phyloP scores from a whole-genome alignment of 2,329 filamentous ascomycete species.

The Ambrosiella beaveri region DNA sequence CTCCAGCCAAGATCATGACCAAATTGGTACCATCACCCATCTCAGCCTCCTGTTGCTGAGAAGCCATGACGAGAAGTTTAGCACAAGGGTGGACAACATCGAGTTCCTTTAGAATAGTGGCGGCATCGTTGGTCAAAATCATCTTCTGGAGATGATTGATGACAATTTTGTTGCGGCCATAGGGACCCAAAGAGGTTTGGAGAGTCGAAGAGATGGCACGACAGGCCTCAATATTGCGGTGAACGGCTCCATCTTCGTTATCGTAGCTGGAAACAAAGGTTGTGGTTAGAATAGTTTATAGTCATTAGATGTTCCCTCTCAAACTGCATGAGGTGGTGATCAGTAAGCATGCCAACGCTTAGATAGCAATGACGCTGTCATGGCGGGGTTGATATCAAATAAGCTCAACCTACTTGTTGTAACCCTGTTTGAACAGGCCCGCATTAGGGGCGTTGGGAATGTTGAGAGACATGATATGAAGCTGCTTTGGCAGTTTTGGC shows the following conservation, averaged over 20 bases:
- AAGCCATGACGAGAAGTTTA: constrained; percentile 95
- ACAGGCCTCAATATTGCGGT: constrained; percentile 98
- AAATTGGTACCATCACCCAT: constrained; percentile 98
- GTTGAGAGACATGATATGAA: constrained; percentile 65
- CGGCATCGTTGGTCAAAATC: constrained; percentile 95
- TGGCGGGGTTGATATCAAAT: constrained; percentile 12
- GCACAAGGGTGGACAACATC: constrained; percentile 97
- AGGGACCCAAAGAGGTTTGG: constrained; percentile 89
- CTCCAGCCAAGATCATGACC: constrained; percentile 88
- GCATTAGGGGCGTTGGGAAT: constrained; percentile 88
- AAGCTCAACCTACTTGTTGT: constrained; percentile 59
- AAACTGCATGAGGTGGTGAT: background rate
- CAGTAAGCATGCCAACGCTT: background rate
- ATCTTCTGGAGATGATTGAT: constrained; percentile 99
- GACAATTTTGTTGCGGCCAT: constrained; percentile 98
- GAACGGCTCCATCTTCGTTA: constrained; percentile 93
- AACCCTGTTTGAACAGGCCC: constrained; percentile 88
- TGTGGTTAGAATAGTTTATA: constrained; percentile 18
- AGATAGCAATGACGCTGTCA: constrained; percentile 2
- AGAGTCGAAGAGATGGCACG: constrained; percentile 89
- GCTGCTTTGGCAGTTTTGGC: background rate
- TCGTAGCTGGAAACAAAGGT: constrained; percentile 54
- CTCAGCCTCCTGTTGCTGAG: constrained; percentile 96
- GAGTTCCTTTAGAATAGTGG: constrained; percentile 90
- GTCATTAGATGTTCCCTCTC: background rate